Percentiles rank a stretch among this genome's conserved stretches.
Conservation (phyloP, 2,329 filamentous ascomycete species). For the Talaromyces rugulosus region DNA sequence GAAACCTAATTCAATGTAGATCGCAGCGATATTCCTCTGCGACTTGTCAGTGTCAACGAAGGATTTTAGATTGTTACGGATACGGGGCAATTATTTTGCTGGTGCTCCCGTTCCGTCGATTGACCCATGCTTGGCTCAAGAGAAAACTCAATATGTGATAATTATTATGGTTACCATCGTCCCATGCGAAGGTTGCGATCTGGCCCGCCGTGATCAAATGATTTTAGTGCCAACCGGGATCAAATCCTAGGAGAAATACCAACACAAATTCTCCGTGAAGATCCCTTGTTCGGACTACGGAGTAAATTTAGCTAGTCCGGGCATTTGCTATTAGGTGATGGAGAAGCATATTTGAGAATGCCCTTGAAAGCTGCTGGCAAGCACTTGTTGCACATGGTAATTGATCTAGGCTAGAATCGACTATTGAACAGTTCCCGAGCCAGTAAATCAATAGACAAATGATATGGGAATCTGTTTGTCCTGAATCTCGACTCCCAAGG, state of each 20-base stretch:
- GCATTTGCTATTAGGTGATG: neutral
- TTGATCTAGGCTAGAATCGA: neutral
- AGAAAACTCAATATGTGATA: neutral
- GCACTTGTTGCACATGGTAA: neutral
- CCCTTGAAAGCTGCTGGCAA: neutral
- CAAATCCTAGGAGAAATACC: neutral
- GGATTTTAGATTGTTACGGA: neutral
- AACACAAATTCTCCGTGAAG: slow-evolving; percentile 1
- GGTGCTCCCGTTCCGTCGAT: neutral
- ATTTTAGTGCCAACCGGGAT: neutral
- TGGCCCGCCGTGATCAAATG: neutral
- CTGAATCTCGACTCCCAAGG: neutral
- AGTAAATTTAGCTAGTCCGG: neutral
- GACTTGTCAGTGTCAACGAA: neutral
- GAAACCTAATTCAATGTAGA: neutral
- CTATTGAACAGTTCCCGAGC: neutral
- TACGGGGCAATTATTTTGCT: neutral
- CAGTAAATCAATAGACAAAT: neutral
- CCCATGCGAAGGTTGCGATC: neutral
- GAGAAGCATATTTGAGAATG: neutral
- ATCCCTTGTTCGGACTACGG: neutral
- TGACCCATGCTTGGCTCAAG: neutral
- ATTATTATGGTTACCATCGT: neutral
- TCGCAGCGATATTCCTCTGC: too few relatives aligned
- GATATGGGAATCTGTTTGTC: neutral